Evolutionary conservation across 139 green algal genomes (phyloP), one percentile per base, ranked within the genome.

Genomic region (Picochlorum sp.): DNA sequence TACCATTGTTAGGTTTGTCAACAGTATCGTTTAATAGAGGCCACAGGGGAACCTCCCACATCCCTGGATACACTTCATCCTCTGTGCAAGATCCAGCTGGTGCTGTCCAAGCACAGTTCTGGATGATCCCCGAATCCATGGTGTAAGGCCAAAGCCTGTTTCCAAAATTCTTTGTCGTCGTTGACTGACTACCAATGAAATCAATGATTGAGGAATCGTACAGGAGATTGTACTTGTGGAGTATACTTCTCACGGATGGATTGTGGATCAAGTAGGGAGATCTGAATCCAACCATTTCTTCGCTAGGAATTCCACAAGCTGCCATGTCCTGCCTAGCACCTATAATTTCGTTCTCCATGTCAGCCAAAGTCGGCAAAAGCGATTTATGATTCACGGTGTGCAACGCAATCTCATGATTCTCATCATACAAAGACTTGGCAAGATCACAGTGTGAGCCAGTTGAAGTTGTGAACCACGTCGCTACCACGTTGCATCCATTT

Each of bases 171-270:
- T 44, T 41, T 14, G 32, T 59, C 9, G 61, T 66, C n/a, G 16
- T 23, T 7, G 61, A 66, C 14, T 24, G 14, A 6, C 21, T 13
- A 14, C 28, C 45, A 13, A 63, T 63, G 44, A 59, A 61, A 32
- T 77, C 70, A 2, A 56, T 51, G 30, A 77, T 73, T 21, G 58
- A 61, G 3, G 58, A 69, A 45, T 75, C 69, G 62, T 75, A 75
- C 0, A 71, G 62, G 11, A 75, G 20, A 46, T 32, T 45, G 11
- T 57, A 5, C 44, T 66, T 13, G 5, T n/a, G 16, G 16, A 75
- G 46, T 46, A 47, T 16, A 45, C 37, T 3, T 2, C 69, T 56
- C n/a, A 61, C 11, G 1, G n/a, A 34, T 16, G 69, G 69, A 54
- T 71, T 75, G 30, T 71, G 68, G 49, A 69, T 23, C 14, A 74